Evolutionary conservation across 495 filamentous ascomycete genomes (phyloP).

Genomic region (Elasticomyces elasticus): DNA sequence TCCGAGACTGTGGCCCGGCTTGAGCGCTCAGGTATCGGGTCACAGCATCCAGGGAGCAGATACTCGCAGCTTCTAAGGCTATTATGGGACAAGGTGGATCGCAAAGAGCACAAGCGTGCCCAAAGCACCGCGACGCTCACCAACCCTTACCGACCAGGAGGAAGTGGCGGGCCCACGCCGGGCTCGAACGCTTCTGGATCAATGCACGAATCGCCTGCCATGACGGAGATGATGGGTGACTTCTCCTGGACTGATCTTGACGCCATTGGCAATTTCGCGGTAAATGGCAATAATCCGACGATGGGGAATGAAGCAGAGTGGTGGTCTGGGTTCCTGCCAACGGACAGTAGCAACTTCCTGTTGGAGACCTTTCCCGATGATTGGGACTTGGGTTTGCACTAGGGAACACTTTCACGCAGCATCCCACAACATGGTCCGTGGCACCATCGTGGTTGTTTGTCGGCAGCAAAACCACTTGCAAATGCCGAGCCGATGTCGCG

Average conservation of each 20-base stretch:
- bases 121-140: constrained; percentile 16
- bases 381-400: constrained; percentile 13
- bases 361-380: constrained; percentile 10
- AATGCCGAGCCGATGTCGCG: not conserved
- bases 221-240: constrained; percentile 37
- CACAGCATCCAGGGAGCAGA: constrained; percentile 45
- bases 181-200: constrained; percentile 15
- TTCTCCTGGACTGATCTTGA: constrained; percentile 51
- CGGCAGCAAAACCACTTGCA: no score
- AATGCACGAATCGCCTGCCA: constrained; percentile 23
- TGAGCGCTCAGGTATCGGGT: constrained; percentile 43
- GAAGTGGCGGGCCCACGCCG: constrained; percentile 39
- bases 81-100: constrained; percentile 40
- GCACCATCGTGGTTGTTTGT: not conserved
- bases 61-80: constrained; percentile 47
- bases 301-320: constrained; percentile 8
- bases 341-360: constrained; percentile 20
- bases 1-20: constrained; percentile 42
- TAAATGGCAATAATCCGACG: constrained; percentile 22
- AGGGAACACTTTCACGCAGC: not conserved
- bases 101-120: constrained; percentile 18
- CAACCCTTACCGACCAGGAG: constrained; percentile 23
- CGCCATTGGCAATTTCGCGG: constrained; percentile 46
- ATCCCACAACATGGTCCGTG: not conserved
- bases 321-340: constrained; percentile 22